Percentiles rank a stretch among this genome's conserved stretches.
These are phyloP conservation scores for Calocybe cyanea DNA, from an alignment of 768 basidiomycete species.

Conservation along the genomic window DNA sequence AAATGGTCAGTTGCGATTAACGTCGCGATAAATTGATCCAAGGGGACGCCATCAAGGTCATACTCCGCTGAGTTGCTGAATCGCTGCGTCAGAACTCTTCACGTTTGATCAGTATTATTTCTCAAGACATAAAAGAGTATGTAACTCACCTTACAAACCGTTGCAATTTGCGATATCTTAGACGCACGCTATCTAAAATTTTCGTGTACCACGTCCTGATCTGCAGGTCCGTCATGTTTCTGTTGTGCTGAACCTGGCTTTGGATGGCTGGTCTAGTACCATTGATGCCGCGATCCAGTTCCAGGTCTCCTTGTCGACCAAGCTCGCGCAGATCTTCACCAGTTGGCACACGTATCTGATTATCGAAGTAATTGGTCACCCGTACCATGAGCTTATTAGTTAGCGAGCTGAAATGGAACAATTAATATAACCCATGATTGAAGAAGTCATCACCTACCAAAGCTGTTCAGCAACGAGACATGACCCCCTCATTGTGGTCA, in stretches of 20 bases:
- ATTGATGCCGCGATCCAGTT: conserved; percentile 16
- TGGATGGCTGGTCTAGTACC: conserved; percentile 30
- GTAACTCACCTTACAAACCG: conserved; percentile 77
- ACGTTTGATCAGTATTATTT: conserved; percentile 3
- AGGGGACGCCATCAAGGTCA: conserved; percentile 64
- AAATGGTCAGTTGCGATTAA: conserved; percentile 87
- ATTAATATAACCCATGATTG: background rate
- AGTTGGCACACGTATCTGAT: conserved; percentile 78
- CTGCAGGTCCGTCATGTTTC: conserved; percentile 77
- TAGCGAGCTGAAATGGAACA: conserved; percentile 55
- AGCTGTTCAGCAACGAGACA: conserved; percentile 92
- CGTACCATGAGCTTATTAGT: conserved; percentile 92
- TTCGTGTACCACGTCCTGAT: conserved; percentile 88
- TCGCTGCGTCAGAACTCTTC: conserved; percentile 70
- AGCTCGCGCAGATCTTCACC: conserved; percentile 33
- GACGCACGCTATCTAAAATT: conserved; percentile 86
- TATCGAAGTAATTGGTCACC: conserved; percentile 92
- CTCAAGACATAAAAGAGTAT: background rate
- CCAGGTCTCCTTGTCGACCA: conserved; percentile 14
- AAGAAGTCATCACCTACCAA: conserved; percentile 55
- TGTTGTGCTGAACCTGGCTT: conserved; percentile 28
- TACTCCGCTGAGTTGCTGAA: conserved; percentile 96
- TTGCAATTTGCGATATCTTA: conserved; percentile 91
- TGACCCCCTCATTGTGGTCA: conserved; percentile 85
- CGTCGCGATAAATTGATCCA: conserved; percentile 76